Evolutionary conservation across 768 basidiomycete genomes (phyloP).

Genomic region (Tubosaeta sp.): DNA sequence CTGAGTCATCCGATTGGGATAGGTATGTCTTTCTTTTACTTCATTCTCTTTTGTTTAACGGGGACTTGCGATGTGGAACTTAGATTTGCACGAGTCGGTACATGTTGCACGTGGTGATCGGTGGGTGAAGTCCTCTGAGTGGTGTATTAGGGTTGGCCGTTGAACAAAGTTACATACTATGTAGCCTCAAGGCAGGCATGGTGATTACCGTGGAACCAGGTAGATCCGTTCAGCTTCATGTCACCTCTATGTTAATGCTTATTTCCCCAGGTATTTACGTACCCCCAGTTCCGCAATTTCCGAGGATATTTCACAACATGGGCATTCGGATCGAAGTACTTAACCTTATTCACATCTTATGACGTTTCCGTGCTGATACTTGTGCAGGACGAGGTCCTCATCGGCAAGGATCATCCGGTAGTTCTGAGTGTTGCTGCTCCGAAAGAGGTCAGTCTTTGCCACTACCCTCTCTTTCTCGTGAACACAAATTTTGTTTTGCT

Average conservation of each 20-base stretch:
- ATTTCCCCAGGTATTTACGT: conserved; percentile 71
- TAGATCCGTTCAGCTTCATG: conserved; percentile 22
- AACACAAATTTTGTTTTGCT: conserved; percentile 1
- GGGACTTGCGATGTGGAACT: conserved; percentile 11
- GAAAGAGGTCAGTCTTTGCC: conserved; percentile 59
- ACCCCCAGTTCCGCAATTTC: conserved; percentile 73
- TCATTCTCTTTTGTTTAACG: not conserved
- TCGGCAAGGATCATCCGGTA: conserved; percentile 55
- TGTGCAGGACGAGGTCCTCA: conserved; percentile 65
- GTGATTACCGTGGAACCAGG: conserved; percentile 92
- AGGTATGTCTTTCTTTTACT: conserved; percentile 40
- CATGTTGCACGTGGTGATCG: conserved; percentile 50
- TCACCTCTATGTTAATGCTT: conserved; percentile 2
- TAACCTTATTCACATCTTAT: not conserved
- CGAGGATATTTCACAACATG: conserved; percentile 84
- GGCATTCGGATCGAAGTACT: conserved; percentile 87
- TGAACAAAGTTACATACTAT: conserved; percentile 5
- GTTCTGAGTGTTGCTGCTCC: conserved; percentile 72
- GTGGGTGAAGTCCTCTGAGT: conserved; percentile 33
- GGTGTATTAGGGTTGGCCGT: not conserved
- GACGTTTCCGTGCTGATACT: conserved; percentile 7
- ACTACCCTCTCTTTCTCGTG: not conserved
- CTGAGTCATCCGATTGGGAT: conserved; percentile 91
- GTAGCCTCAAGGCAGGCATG: conserved; percentile 76
- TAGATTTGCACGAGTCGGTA: conserved; percentile 87